Conservation (phyloP, 164 flowering plant genomes). For the Hamamelis virginiana region DNA sequence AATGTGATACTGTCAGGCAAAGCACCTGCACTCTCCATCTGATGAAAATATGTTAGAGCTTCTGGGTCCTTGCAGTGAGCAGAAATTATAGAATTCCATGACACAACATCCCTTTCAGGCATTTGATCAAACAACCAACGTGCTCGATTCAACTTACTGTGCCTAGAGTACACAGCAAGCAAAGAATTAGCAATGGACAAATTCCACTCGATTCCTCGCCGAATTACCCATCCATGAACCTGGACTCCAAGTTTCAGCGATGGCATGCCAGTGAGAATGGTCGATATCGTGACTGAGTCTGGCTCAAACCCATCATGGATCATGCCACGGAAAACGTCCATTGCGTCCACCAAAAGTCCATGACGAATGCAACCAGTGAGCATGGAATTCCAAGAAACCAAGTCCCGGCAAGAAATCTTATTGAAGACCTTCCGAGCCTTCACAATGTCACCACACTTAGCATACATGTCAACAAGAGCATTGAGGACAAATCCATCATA, state of each 20-base stretch:
- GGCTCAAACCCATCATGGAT: constrained; percentile 46
- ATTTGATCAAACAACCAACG: constrained; percentile 53
- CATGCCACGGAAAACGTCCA: constrained; percentile 52
- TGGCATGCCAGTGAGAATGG: constrained; percentile 40
- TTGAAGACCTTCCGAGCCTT: constrained; percentile 71
- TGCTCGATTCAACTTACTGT: constrained; percentile 32
- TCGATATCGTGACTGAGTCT: constrained; percentile 58
- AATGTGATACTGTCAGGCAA: constrained; percentile 70
- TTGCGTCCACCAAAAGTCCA: constrained; percentile 50
- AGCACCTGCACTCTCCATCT: constrained; percentile 46
- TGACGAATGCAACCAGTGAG: constrained; percentile 61
- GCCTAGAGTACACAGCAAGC: constrained; percentile 47
- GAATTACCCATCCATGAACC: constrained; percentile 71
- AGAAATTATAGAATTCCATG: constrained; percentile 84
- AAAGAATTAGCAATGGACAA: constrained; percentile 67
- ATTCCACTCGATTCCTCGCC: constrained; percentile 48
- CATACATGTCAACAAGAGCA: constrained; percentile 86
- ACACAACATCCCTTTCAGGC: constrained; percentile 63
- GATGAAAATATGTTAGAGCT: constrained; percentile 50
- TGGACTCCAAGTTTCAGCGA: constrained; percentile 36
- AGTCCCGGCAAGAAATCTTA: constrained; percentile 44
- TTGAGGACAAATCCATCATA: constrained; percentile 59
- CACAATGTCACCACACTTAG: constrained; percentile 87
- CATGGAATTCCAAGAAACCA: constrained; percentile 84
- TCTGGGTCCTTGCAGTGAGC: constrained; percentile 40